phyloP scores from a whole-genome alignment of 148 eudicot species.

The Nyssa sinensis region DNA sequence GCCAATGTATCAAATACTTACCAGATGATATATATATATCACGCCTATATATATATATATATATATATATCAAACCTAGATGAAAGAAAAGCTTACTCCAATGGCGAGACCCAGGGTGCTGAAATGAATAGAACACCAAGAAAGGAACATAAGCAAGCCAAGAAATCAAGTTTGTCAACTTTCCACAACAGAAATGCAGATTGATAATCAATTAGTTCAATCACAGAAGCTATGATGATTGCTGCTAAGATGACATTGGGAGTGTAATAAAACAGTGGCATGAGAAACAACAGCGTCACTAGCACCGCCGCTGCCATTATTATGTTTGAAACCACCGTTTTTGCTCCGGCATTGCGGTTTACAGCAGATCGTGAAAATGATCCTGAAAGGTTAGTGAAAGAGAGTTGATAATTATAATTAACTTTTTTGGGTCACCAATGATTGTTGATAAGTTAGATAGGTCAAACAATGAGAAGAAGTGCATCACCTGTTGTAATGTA shows the following conservation, averaged over 20 bases:
- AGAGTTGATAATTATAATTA: neutral
- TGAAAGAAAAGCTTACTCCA: constrained; percentile 50
- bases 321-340: constrained; percentile 82
- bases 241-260: constrained; percentile 80
- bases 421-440: neutral
- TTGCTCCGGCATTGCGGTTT: constrained; percentile 86
- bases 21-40: neutral
- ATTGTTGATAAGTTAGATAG: neutral
- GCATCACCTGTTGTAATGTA: constrained; percentile 77
- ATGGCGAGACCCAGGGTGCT: constrained; percentile 81
- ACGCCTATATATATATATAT: neutral
- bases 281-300: constrained; percentile 76
- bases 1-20: neutral
- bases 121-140: constrained; percentile 89
- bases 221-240: constrained; percentile 86
- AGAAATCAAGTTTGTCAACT: constrained; percentile 83
- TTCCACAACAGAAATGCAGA: constrained; percentile 72
- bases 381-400: constrained; percentile 39
- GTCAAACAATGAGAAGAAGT: neutral
- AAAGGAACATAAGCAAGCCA: constrained; percentile 76
- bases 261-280: constrained; percentile 81
- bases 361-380: constrained; percentile 96
- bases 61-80: neutral
- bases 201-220: constrained; percentile 76
- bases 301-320: constrained; percentile 83